Base-by-base conservation (phyloP, 352 stramenopile genomes). In the Pythium folliculosum region DNA sequence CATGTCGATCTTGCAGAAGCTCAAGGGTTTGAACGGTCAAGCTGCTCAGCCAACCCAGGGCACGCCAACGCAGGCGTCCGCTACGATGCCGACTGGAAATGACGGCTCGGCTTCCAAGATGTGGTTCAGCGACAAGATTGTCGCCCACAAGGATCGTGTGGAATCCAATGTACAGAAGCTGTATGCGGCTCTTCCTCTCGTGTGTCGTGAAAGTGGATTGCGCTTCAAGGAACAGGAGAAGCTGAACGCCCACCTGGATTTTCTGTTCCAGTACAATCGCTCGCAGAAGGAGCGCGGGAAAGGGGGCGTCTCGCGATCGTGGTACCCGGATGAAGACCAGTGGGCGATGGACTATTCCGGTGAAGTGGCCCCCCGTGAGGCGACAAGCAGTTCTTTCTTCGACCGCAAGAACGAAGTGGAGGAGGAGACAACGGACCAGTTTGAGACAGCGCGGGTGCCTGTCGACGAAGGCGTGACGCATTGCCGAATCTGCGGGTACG, bases 181-280 rank as follows among this genome's bases (percentile, higher is more conserved):
- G n/a, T 95, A 95, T 60, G 86, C 84, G 5, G 88, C 81, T 17
- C 69, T 95, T 47, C 88, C 88, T 16, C 77, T 94, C 23, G 83
- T 95, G 57, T 95, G 84, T 59, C 77, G 84, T 27, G 86, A 91
- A 51, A 95, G 88, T 63, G 88, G 88, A 8, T 50, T 94, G 27
- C 86, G 88, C 13, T 95, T 95, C 63, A 80, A 80, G 52, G 88
- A 94, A 32, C 81, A 95, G 48, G 71, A 76, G 4, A 85, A 95
- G 55, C 68, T 94, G 43, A 81, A 93, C 50, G 84, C 85, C 30
- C 88, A 95, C 55, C 67, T 94, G 63, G 88, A 95, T 60, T 95
- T 95, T 69, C 60, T 95, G 10, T 95, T 95, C 67, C 84, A 95
- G 62, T 95, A 88, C 61, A 94, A 94, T 43, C 88, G 88, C 13